phyloP scores from a whole-genome alignment of 495 filamentous ascomycete species.

The Bryoglossum gracile region DNA sequence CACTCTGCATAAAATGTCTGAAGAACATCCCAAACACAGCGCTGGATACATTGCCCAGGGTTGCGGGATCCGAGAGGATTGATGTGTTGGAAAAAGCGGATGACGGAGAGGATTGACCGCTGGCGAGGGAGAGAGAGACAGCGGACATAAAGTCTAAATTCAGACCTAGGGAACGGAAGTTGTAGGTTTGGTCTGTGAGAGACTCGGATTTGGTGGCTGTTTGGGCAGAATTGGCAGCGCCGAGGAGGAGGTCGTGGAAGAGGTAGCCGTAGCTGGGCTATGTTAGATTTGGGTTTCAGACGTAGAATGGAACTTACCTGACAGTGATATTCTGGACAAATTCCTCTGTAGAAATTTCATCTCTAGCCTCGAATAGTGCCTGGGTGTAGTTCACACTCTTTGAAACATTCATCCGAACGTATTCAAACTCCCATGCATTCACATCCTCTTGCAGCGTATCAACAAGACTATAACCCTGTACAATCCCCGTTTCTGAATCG shows the following conservation, averaged over 20 bases:
- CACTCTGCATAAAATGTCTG: slow-evolving; percentile 31
- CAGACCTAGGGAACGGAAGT: slow-evolving; percentile 30
- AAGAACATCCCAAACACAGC: slow-evolving; percentile 32
- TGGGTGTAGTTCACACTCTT: slow-evolving; percentile 10
- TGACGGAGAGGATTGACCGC: slow-evolving; percentile 27
- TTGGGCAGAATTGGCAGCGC: slow-evolving; percentile 24
- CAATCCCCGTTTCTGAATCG: slow-evolving; percentile 25
- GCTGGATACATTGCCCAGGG: slow-evolving; percentile 21
- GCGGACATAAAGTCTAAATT: slow-evolving; percentile 39
- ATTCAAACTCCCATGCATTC: slow-evolving; percentile 28
- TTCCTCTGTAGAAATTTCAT: no score
- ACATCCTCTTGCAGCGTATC: slow-evolving; percentile 10
- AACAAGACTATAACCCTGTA: slow-evolving; percentile 27
- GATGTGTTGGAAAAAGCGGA: no score
- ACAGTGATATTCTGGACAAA: slow-evolving; percentile 11
- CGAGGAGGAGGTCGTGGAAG: slow-evolving; percentile 29
- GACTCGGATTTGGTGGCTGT: slow-evolving; percentile 20
- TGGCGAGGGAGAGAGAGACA: slow-evolving; percentile 27
- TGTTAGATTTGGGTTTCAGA: slow-evolving; percentile 7
- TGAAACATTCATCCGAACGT: slow-evolving; percentile 12
- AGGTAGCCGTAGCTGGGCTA: slow-evolving; percentile 28
- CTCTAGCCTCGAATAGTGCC: no score
- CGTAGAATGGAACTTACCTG: background rate
- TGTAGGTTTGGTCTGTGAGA: slow-evolving; percentile 31
- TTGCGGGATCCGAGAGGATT: slow-evolving; percentile 24